These are phyloP conservation scores for Tulasnella sp. DNA, from an alignment of 768 basidiomycete genomes.

Conservation along the genomic window DNA sequence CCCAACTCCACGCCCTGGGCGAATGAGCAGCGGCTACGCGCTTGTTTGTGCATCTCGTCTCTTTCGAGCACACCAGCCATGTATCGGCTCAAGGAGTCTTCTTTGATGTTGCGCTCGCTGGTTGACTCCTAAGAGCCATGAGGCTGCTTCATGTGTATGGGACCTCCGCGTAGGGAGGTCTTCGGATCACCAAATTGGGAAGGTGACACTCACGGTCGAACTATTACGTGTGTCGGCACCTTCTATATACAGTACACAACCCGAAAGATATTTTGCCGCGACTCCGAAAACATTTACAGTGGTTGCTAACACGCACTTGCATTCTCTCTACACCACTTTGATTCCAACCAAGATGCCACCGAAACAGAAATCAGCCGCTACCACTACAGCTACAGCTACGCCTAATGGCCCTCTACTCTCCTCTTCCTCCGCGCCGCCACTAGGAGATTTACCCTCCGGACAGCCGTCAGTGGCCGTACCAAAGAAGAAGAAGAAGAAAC, in stretches of 20 bases:
- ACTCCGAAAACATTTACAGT: neutral
- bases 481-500: conserved; percentile 16
- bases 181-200: neutral
- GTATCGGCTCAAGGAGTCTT: neutral
- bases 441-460: neutral
- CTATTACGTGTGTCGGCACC: neutral
- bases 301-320: neutral
- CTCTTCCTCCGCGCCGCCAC: neutral
- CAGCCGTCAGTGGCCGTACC: neutral
- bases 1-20: neutral
- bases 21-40: neutral
- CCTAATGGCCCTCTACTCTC: neutral
- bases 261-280: neutral
- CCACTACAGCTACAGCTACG: neutral
- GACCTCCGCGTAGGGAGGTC: neutral
- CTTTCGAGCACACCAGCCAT: neutral
- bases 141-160: conserved; percentile 13
- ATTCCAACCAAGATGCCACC: neutral
- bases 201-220: neutral
- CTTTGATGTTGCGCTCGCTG: neutral
- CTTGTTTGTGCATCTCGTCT: neutral
- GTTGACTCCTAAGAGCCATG: neutral
- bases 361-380: neutral
- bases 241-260: neutral
- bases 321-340: neutral